Evolutionary conservation across 2,329 filamentous ascomycete species (phyloP).

Genomic region (Alternaria solani): DNA sequence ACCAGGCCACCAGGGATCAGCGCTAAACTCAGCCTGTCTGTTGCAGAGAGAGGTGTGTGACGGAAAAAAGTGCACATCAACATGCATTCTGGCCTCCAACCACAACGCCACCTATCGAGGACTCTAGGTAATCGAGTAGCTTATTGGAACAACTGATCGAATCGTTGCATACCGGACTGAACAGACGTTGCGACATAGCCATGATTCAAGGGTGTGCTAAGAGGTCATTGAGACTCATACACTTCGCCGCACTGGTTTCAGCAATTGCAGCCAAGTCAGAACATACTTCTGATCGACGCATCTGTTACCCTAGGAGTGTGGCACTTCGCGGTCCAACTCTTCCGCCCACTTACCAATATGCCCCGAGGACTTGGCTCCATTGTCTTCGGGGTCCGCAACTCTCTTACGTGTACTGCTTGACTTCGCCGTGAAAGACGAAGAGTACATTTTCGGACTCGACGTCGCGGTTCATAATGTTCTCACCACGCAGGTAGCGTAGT

Average conservation of each 20-base stretch:
- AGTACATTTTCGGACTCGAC: conserved; percentile 95
- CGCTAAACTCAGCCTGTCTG: neutral
- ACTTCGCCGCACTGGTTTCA: conserved; percentile 79
- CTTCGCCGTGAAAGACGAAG: conserved; percentile 92
- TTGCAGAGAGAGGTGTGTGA: neutral
- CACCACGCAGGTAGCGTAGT: conserved; percentile 85
- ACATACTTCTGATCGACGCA: neutral
- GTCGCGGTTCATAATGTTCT: conserved; percentile 92
- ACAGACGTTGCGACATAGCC: conserved; percentile 65
- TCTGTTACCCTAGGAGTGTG: neutral
- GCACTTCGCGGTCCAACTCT: conserved; percentile 70
- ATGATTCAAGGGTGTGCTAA: conserved; percentile 88
- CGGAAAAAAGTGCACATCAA: neutral
- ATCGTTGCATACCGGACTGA: conserved; percentile 4
- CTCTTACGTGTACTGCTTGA: conserved; percentile 83
- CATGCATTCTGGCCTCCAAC: conserved; percentile 1
- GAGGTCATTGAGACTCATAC: conserved; percentile 84
- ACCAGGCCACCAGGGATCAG: neutral
- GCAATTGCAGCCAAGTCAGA: conserved; percentile 17
- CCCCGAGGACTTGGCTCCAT: conserved; percentile 83
- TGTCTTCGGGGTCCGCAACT: conserved; percentile 73
- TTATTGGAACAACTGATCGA: conserved; percentile 8
- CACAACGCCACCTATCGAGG: neutral
- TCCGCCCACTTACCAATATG: conserved; percentile 86
- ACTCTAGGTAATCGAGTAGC: neutral